Evolutionary conservation across 129 eudicot genomes (phyloP), one percentile per base, ranked within the genome.

Genomic region (Helichrysum umbraculigerum): DNA sequence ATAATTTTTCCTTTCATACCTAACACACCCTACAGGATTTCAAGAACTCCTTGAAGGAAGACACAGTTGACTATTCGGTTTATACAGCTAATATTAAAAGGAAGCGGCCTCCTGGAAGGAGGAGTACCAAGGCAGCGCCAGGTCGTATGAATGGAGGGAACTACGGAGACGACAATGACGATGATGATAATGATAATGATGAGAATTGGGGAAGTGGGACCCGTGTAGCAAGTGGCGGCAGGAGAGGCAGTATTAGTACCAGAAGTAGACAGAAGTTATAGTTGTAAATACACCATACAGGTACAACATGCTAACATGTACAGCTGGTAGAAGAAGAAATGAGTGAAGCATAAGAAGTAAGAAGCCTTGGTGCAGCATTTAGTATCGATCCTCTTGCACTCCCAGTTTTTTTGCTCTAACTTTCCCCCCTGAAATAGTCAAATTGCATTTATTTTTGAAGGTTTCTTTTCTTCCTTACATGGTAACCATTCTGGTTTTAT

Each of bases 31-130:
- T 8, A 37, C 85, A 94, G 98, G 98, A 91, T 61, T 94, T 87
- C 61, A 94, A 94, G 87, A 91, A 86, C 76, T 93, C 98, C 1
- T 68, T 94, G 82, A 86, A 63, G 84, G 98, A 94, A 84, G 98
- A 94, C 77, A 94, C 97, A 0, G 85, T 94, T 9, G 98, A 94
- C 81, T 94, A 91, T 77, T 87, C 98, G 8, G 82, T 82, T 34
- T 94, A 94, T 81, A 82, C 97, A 16, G 93, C 98, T 35, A 91
- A 89, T 78, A 89, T 94, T 52, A 94, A 87, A 83, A 83, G 90
- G 84, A 94, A 91, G 75, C 90, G 96, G 0, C 98, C 97, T 59
- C 86, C 98, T 64, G 68, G 96, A 73, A 83, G 86, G 78, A 84
- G 84, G 80, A 84, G 80, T 66, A 89, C 86, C 35, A 89, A 81